A percentile compares a stretch with the other conserved stretches of the same genome.
These are phyloP conservation scores for Plantago lanceolata DNA, from an alignment of 305 asterid genomes.

Conservation along the genomic window DNA sequence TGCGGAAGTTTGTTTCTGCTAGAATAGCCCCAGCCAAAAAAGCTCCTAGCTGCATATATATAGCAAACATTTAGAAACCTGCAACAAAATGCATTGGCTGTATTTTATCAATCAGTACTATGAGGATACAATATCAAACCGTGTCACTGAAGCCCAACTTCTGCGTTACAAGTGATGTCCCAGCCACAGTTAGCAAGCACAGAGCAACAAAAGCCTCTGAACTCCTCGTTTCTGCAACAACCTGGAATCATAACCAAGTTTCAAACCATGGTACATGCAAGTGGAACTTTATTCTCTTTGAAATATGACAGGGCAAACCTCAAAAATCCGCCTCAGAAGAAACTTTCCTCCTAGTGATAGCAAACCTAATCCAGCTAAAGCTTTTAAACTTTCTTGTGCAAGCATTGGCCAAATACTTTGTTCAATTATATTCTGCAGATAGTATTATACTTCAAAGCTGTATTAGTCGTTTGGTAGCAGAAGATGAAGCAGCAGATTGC, in stretches of 20 bases:
- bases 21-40: constrained; percentile 92
- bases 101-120: constrained; percentile 16
- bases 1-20: constrained; percentile 95
- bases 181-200: constrained; percentile 93
- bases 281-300: constrained; percentile 16
- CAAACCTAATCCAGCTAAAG: constrained; percentile 81
- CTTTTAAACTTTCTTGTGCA: constrained; percentile 86
- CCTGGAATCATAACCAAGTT: constrained; percentile 47
- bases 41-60: constrained; percentile 80
- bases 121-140: constrained; percentile 47
- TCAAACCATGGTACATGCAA: constrained; percentile 18
- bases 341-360: constrained; percentile 92
- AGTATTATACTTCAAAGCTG: constrained; percentile 24
- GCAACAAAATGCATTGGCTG: constrained; percentile 21
- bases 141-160: constrained; percentile 97
- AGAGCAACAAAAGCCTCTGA: constrained; percentile 97
- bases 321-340: constrained; percentile 81
- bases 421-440: constrained; percentile 69
- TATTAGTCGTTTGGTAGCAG: constrained; percentile 23
- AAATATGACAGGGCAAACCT: constrained; percentile 44
- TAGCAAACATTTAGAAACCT: constrained; percentile 19
- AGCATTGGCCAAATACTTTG: constrained; percentile 93
- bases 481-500: constrained; percentile 7
- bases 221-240: constrained; percentile 95
- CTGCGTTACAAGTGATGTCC: constrained; percentile 91